These are phyloP conservation scores for Apodospora peruviana DNA, from an alignment of 495 filamentous ascomycete genomes.

Conservation along the genomic window DNA sequence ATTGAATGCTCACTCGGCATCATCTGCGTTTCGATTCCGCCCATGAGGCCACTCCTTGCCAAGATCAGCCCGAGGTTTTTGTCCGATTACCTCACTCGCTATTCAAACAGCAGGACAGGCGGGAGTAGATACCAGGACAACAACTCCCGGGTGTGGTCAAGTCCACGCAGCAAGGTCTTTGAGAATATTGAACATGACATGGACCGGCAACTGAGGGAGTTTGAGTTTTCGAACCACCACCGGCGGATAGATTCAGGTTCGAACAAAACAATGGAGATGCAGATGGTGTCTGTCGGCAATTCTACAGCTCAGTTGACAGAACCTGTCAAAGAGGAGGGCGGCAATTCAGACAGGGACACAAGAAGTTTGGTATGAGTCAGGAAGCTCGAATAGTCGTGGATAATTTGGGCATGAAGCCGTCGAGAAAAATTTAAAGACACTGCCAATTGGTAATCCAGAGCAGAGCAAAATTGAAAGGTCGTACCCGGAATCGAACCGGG, in stretches of 20 bases:
- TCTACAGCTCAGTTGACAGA: not conserved
- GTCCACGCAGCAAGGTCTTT: not conserved
- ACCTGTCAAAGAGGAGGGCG: not conserved
- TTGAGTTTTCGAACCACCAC: conserved; percentile 3
- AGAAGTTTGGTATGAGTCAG: no score
- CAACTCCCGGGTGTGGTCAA: not conserved
- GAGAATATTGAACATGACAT: conserved; percentile 4
- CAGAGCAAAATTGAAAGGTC: conserved; percentile 14
- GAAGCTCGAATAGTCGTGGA: not conserved
- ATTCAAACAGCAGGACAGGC: not conserved
- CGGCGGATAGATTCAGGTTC: not conserved
- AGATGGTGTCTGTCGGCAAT: not conserved
- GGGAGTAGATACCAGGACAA: not conserved
- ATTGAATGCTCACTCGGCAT: conserved; percentile 27
- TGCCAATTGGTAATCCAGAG: not conserved
- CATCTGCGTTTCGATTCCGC: conserved; percentile 24
- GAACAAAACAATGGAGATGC: not conserved
- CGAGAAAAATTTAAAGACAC: not conserved
- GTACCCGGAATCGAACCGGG: conserved; percentile 31
- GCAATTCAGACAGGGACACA: no score
- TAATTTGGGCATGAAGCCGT: not conserved
- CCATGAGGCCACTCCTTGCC: conserved; percentile 21
- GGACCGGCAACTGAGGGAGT: conserved; percentile 10
- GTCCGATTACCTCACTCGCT: not conserved
- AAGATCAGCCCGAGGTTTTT: conserved; percentile 7